Base-by-base conservation (phyloP, 2,329 filamentous ascomycete genomes). In the Nigrospora oryzae region DNA sequence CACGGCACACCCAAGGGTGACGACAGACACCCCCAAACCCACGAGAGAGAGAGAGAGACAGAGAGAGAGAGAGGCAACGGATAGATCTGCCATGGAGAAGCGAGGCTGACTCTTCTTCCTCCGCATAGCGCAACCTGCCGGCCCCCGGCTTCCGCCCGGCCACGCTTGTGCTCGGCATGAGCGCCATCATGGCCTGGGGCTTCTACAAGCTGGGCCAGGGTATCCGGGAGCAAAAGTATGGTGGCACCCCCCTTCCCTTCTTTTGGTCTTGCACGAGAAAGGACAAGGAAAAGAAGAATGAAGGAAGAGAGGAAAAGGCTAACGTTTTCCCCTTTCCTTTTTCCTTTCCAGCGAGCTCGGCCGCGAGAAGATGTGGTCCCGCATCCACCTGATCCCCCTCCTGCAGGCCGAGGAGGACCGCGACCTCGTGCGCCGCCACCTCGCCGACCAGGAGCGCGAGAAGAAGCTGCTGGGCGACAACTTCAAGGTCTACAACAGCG, bases 311-410 rank as follows among this genome's bases (percentile, higher is more conserved):
- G 2, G 7, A 36, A 11, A n/a, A 36, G 2, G 17, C 17, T n/a
- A n/a, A 17, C 28, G 32, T 30, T 35, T 35, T 42, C 37, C 34
- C 39, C 19, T 23, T n/a, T n/a, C n/a, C n/a, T 30, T 34, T 31
- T 42, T 17, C 12, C 17, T 17, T 14, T 7, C 28, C 14, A 96
- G 90, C 62, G 93, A 98, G 69, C 83, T 95, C 55, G 87, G 83
- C 51, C 88, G 93, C 58, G 93, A 98, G 64, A 98, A 97, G 76
- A 93, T 95, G 81, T 98, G 93, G 93, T 81, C 88, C 50, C 85
- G 93, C 63, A 95, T 98, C 69, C 82, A 97, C 70, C 77, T 98
- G 52, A 93, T 91, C 60, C 93, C 93, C 47, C 72, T 95, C 51
- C 81, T 98, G 52, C 91, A 97, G 66, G 93, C 93, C 46, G 93